Evolutionary conservation across 2,329 filamentous ascomycete genomes (phyloP).

Genomic region (Boeremia lycopersici): DNA sequence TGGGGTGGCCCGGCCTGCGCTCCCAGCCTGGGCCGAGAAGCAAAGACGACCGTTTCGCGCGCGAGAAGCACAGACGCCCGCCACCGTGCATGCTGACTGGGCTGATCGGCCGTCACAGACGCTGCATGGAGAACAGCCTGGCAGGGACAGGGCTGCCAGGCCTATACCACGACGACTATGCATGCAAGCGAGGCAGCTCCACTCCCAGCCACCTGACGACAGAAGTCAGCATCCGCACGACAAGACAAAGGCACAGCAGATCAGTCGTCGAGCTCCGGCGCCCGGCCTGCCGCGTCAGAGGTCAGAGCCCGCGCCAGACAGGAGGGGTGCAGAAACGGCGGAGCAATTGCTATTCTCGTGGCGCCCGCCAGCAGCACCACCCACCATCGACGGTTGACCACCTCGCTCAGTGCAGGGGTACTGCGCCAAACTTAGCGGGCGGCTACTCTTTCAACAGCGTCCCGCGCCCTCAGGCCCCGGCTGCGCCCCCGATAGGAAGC

Average conservation of each 20-base stretch:
- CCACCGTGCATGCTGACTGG: slow-evolving; percentile 41
- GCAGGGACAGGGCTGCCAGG: slow-evolving; percentile 16
- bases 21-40: slow-evolving; percentile 36
- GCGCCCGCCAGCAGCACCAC: slow-evolving; percentile 15
- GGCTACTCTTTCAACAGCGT: slow-evolving; percentile 40
- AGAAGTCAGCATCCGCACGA: slow-evolving; percentile 22
- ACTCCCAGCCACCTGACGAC: slow-evolving; percentile 38
- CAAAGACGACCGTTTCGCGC: slow-evolving; percentile 31
- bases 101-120: slow-evolving; percentile 35
- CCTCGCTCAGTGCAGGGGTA: slow-evolving; percentile 22
- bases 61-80: slow-evolving; percentile 34
- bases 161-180: slow-evolving; percentile 27
- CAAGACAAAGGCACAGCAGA: slow-evolving; percentile 26
- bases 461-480: slow-evolving; percentile 39
- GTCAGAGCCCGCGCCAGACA: slow-evolving; percentile 5
- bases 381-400: slow-evolving; percentile 9
- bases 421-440: slow-evolving; percentile 42
- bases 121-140: slow-evolving; percentile 27
- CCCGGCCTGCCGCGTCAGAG: slow-evolving; percentile 18
- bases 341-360: slow-evolving; percentile 27
- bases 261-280: slow-evolving; percentile 8
- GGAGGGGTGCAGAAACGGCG: slow-evolving; percentile 21
- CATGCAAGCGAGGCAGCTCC: slow-evolving; percentile 44
- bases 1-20: slow-evolving; percentile 36
- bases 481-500: slow-evolving; percentile 45